phyloP scores from a whole-genome alignment of 2,329 filamentous ascomycete genomes.

The Exutisphaerella laricina region DNA sequence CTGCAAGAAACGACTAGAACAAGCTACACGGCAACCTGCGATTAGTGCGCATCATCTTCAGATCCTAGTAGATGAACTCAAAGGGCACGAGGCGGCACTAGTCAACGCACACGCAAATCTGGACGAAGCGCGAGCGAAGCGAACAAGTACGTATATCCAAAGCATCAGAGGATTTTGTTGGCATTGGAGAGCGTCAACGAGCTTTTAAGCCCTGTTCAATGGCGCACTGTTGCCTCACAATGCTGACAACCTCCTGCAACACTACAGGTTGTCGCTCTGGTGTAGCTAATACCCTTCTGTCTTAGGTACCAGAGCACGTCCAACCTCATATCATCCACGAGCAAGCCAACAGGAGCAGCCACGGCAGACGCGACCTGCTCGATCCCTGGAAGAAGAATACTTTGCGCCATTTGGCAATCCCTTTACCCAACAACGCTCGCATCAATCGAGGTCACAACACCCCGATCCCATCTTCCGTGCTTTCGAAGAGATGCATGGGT shows the following conservation, averaged over 20 bases:
- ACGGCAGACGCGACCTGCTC: conserved; percentile 6
- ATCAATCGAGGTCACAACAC: conserved; percentile 5
- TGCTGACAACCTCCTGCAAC: too few species aligned
- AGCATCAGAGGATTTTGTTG: too few species aligned
- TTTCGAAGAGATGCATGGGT: conserved; percentile 16
- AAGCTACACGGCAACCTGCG: conserved; percentile 22
- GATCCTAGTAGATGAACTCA: conserved; percentile 24
- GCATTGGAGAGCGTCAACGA: too few species aligned
- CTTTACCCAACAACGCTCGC: conserved; percentile 7
- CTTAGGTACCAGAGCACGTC: conserved; percentile 10
- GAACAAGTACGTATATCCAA: too few species aligned
- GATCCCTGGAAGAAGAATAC: conserved; percentile 13
- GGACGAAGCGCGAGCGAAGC: conserved; percentile 13
- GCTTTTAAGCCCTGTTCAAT: too few species aligned
- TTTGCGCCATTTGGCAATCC: conserved; percentile 14
- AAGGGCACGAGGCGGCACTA: conserved; percentile 18
- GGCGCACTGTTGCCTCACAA: too few species aligned
- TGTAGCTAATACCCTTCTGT: too few species aligned
- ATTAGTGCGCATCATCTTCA: conserved; percentile 23
- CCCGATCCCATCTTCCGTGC: conserved; percentile 19
- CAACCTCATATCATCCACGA: conserved; percentile 10
- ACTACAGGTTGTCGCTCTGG: too few species aligned
- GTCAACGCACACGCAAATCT: conserved; percentile 14
- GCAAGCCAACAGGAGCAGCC: conserved; percentile 6
- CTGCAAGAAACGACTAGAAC: conserved; percentile 24